A percentile compares a stretch with the other conserved stretches of the same genome.
Conservation (phyloP, 1,284 basidiomycete genomes). For the Ustilago curta region DNA sequence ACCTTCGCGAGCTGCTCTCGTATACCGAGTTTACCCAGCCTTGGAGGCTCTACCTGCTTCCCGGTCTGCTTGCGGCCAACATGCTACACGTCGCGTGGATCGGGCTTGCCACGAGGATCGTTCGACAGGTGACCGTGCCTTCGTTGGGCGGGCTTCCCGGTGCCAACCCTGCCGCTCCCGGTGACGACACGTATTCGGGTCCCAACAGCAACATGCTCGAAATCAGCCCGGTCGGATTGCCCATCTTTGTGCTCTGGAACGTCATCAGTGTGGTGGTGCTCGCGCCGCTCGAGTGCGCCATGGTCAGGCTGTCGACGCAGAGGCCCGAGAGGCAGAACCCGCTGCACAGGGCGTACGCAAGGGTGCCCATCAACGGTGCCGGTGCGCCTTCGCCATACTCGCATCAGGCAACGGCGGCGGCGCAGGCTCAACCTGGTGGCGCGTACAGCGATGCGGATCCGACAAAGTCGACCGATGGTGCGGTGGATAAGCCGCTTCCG, state of each 20-base stretch:
- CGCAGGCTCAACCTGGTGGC: conserved; percentile 42
- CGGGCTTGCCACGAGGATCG: conserved; percentile 53
- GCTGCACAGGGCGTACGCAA: conserved; percentile 62
- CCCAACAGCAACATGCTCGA: conserved; percentile 55
- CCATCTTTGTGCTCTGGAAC: conserved; percentile 59
- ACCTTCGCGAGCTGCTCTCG: conserved; percentile 59
- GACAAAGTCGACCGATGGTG: conserved; percentile 35
- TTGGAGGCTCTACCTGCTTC: conserved; percentile 62
- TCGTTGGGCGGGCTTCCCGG: conserved; percentile 49
- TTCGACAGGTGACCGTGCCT: conserved; percentile 60
- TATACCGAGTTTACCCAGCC: conserved; percentile 60
- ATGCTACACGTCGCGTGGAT: conserved; percentile 59
- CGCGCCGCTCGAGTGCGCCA: conserved; percentile 64
- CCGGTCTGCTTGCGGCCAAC: conserved; percentile 59
- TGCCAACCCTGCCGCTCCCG: conserved; percentile 40
- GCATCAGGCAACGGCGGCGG: conserved; percentile 58
- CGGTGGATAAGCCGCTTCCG: conserved; percentile 44
- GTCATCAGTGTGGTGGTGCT: conserved; percentile 53
- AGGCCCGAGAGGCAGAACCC: conserved; percentile 64
- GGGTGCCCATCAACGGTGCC: conserved; percentile 20
- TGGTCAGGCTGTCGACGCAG: conserved; percentile 63
- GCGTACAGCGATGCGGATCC: conserved; percentile 30
- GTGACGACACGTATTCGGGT: conserved; percentile 55
- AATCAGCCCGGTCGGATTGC: conserved; percentile 52
- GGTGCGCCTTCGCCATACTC: conserved; percentile 47